These are phyloP conservation scores for Cordyceps cateniannulata DNA, from an alignment of 2,329 filamentous ascomycete genomes.

Conservation along the genomic window DNA sequence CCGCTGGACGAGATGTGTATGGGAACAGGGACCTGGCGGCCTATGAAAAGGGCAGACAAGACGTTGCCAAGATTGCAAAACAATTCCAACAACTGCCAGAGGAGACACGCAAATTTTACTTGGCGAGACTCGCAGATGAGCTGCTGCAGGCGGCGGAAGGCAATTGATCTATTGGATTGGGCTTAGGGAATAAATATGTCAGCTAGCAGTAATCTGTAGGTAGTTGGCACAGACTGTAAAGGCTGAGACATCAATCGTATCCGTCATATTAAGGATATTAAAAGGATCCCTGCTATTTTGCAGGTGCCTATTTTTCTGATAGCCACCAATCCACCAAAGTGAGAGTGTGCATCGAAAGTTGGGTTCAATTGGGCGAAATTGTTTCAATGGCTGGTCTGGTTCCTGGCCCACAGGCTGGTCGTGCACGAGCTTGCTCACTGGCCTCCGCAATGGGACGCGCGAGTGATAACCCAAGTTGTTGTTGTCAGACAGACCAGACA, in stretches of 20 bases:
- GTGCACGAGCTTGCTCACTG: background rate
- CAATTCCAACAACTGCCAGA: slow-evolving; percentile 58
- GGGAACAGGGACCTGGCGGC: slow-evolving; percentile 79
- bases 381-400: background rate
- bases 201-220: background rate
- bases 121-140: slow-evolving; percentile 65
- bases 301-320: background rate
- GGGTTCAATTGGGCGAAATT: background rate
- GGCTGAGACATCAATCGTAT: background rate
- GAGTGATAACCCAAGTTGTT: background rate
- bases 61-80: slow-evolving; percentile 60
- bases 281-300: background rate
- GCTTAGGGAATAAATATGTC: too few relatives aligned
- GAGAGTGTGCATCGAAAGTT: background rate
- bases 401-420: background rate
- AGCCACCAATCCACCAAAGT: background rate
- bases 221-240: background rate
- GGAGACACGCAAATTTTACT: slow-evolving; percentile 68
- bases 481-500: background rate
- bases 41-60: slow-evolving; percentile 73
- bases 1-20: slow-evolving; percentile 74
- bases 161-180: background rate
- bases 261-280: background rate
- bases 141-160: slow-evolving; percentile 31
- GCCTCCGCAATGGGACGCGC: background rate